phyloP scores from a whole-genome alignment of 2,329 filamentous ascomycete species.

The Fusarium equiseti region DNA sequence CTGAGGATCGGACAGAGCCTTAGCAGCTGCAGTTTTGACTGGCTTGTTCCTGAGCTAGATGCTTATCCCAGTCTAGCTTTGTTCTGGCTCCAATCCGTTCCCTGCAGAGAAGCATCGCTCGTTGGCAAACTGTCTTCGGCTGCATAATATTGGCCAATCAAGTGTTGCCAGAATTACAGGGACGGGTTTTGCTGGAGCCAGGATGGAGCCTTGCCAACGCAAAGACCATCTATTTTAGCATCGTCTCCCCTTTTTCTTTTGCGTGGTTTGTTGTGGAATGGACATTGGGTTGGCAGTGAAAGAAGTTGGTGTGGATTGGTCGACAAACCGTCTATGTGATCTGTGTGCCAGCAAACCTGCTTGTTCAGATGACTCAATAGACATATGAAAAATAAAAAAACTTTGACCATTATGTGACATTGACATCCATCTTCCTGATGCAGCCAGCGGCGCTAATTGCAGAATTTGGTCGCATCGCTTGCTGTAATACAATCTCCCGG shows the following conservation, averaged over 20 bases:
- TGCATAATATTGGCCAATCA: conserved; percentile 38
- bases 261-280: conserved; percentile 43
- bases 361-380: conserved; percentile 11
- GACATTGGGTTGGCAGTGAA: background rate
- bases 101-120: conserved; percentile 39
- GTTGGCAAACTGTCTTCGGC: conserved; percentile 19
- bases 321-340: conserved; percentile 11
- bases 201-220: conserved; percentile 15
- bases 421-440: conserved; percentile 3
- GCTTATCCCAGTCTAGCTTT: conserved; percentile 32
- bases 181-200: conserved; percentile 37
- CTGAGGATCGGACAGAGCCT: conserved; percentile 37
- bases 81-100: conserved; percentile 34
- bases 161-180: conserved; percentile 26
- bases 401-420: conserved; percentile 5
- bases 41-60: conserved; percentile 45
- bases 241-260: conserved; percentile 36
- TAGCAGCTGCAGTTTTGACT: conserved; percentile 43
- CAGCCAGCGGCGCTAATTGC: conserved; percentile 8
- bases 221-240: conserved; percentile 34
- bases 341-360: conserved; percentile 13
- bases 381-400: conserved; percentile 3
- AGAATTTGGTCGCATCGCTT: conserved; percentile 28
- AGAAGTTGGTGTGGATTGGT: conserved; percentile 33
- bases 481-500: conserved; percentile 42